phyloP scores from a whole-genome alignment of 176 grass and related monocot species.

The Triticum urartu region DNA sequence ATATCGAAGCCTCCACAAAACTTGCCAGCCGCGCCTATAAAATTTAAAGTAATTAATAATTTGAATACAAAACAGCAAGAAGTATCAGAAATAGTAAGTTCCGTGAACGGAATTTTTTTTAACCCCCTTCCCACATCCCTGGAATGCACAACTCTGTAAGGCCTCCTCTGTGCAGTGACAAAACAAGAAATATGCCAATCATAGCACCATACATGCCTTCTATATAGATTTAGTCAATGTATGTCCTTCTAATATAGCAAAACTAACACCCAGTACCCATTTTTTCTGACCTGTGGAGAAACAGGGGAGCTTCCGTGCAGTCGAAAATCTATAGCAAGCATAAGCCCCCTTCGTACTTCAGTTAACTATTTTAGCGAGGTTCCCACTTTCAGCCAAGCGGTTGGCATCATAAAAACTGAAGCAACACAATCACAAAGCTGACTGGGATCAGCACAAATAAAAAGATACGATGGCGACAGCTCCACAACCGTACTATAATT shows the following conservation, averaged over 20 bases:
- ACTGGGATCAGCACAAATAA: not conserved
- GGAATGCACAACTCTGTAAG: not conserved
- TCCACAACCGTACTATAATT: not conserved
- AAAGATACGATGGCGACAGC: not conserved
- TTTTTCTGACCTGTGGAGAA: not conserved
- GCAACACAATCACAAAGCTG: not conserved
- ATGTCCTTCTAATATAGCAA: not conserved
- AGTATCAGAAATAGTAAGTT: not conserved
- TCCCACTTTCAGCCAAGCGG: not conserved
- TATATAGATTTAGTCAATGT: not conserved
- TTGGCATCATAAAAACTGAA: not conserved
- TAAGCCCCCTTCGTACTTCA: not conserved
- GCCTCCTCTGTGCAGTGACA: not conserved
- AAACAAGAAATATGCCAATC: not conserved
- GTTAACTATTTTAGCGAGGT: not conserved
- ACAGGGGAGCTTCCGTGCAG: not conserved
- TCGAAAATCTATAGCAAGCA: not conserved
- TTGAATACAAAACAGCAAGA: not conserved
- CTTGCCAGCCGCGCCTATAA: constrained; percentile 54
- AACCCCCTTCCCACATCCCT: not conserved
- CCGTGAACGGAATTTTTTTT: not conserved
- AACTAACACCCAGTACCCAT: not conserved
- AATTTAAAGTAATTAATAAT: not conserved
- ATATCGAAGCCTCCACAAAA: constrained; percentile 99
- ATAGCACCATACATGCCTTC: not conserved